Evolutionary conservation across 768 basidiomycete genomes (phyloP), one percentile per base, ranked within the genome.

Genomic region (Russula emetica): DNA sequence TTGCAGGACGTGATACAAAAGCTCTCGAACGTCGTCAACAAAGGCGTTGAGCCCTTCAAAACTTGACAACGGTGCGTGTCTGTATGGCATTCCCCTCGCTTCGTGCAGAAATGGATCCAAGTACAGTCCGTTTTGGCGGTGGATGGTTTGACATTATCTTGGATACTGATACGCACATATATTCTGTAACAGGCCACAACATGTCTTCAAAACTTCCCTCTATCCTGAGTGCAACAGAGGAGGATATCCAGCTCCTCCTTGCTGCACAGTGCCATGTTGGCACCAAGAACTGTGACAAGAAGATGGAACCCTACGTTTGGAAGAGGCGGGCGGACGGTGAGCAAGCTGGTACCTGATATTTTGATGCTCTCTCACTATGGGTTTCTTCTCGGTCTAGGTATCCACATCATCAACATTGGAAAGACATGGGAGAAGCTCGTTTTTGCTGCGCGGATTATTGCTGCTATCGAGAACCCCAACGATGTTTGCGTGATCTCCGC

Each of bases 351-450:
- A 36, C 36, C 61, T 7, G 24, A 14, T 16, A 24, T 22, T 13
- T 9, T 16, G 38, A 56, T 34, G 3, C 52, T 56, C 8, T 49
- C 67, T 68, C 62, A 67, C 56, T 60, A n/a, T 4, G 55, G n/a
- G 50, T 53, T 60, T 54, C 24, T 14, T 55, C 22, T 40, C 56
- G 65, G 54, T 58, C 26, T 76, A 97, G 95, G 95, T 70, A 92
- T 98, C 77, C 89, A 99, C 80, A 80, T 99, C 74, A 78, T 98
- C 72, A 97, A 98, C 86, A 90, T 98, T 70, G 97, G 97, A 74
- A 99, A 98, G 85, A 99, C 96, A 69, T 98, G 95, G 95, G 96
- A 98, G 79, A 99, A 99, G 79, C 85, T 99, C 69, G 94, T 98
- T 69, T 84, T 99, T 71, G 97, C 97, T 64, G 97, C 97, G 67